A percentile compares a stretch with the other conserved stretches of the same genome.
phyloP scores from a whole-genome alignment of 306 rosid genomes.

The barrel medic (Medicago truncatula) region DNA sequence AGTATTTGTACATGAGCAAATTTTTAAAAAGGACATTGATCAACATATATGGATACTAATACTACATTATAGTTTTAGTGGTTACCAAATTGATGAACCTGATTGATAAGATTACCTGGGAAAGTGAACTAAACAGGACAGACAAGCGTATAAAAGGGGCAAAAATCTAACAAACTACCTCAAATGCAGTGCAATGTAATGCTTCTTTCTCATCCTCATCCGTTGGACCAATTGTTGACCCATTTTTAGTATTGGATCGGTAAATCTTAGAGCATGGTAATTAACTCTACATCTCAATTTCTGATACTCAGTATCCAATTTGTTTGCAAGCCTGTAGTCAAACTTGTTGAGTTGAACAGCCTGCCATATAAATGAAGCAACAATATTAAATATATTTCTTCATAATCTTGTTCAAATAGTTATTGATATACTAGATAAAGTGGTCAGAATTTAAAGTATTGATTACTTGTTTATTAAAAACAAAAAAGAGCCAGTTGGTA shows the following conservation, averaged over 20 bases:
- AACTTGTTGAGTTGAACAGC: conserved; percentile 93
- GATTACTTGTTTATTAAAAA: conserved; percentile 23
- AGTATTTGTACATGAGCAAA: conserved; percentile 23
- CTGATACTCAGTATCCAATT: conserved; percentile 83
- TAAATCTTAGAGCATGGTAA: conserved; percentile 90
- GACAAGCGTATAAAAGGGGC: conserved; percentile 30
- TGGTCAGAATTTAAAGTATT: conserved; percentile 17
- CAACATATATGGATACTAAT: background rate
- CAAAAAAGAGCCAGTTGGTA: conserved; percentile 24
- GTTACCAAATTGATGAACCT: conserved; percentile 20
- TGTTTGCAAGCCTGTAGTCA: conserved; percentile 98
- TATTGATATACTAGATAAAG: conserved; percentile 24
- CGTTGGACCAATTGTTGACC: conserved; percentile 74
- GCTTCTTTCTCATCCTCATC: conserved; percentile 85
- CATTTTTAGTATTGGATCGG: conserved; percentile 72
- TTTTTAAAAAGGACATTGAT: background rate
- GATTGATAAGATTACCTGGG: conserved; percentile 23
- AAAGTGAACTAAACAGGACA: conserved; percentile 27
- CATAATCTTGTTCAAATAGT: conserved; percentile 39
- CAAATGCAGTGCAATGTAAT: conserved; percentile 87
- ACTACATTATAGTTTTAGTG: conserved; percentile 17
- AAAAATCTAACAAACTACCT: conserved; percentile 61
- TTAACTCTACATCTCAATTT: conserved; percentile 96
- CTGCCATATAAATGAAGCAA: conserved; percentile 61
- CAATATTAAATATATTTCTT: conserved; percentile 38